phyloP scores from a whole-genome alignment of 169 alveolate genomes.

The Amoebophrya sp. region DNA sequence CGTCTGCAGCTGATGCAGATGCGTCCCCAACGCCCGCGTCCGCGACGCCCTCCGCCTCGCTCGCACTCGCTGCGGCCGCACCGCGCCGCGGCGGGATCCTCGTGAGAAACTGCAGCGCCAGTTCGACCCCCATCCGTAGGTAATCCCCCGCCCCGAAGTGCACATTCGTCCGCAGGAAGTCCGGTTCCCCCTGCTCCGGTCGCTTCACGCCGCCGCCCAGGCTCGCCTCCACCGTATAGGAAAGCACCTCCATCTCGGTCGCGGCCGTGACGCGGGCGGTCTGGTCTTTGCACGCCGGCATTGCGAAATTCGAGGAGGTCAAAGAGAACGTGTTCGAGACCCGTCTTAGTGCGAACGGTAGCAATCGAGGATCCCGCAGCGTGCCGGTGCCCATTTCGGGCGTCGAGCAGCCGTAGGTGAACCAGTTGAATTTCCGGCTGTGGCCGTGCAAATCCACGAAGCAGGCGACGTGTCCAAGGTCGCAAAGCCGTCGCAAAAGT shows the following conservation, averaged over 20 bases:
- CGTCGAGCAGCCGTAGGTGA: conserved; percentile 42
- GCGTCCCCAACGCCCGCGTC: too few relatives aligned
- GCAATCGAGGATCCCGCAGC: background rate
- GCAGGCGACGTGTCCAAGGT: conserved; percentile 50
- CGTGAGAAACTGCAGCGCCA: background rate
- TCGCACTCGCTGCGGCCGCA: too few relatives aligned
- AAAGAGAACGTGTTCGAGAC: background rate
- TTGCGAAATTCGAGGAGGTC: background rate
- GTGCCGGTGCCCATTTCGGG: background rate
- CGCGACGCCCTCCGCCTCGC: too few relatives aligned
- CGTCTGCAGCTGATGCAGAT: too few relatives aligned
- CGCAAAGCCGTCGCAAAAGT: conserved; percentile 36
- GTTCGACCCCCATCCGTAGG: background rate
- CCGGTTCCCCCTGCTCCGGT: background rate
- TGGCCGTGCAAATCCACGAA: conserved; percentile 78
- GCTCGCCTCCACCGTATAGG: background rate
- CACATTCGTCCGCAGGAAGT: background rate
- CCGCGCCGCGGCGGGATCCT: background rate
- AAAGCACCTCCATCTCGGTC: background rate
- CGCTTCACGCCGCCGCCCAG: background rate
- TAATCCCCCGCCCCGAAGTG: background rate
- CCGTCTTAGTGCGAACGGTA: background rate
- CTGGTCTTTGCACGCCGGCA: background rate
- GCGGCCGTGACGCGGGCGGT: background rate
- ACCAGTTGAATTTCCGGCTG: conserved; percentile 58